phyloP scores from a whole-genome alignment of 2,329 filamentous ascomycete species.

The Exophiala aquamarina region DNA sequence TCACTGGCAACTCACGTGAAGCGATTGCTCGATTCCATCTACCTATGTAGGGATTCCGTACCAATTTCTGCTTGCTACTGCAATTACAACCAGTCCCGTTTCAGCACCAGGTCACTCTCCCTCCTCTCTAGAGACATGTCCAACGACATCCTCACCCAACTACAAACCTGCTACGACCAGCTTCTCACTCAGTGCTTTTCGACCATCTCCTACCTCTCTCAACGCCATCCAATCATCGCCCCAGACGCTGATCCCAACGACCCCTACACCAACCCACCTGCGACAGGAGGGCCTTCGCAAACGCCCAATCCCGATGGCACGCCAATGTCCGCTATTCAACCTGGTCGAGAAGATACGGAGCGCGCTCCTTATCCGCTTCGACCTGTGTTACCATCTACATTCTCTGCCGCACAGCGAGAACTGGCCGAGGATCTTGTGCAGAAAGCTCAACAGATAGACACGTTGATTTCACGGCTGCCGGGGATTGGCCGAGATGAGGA shows the following conservation, averaged over 20 bases:
- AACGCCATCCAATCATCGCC: conserved; percentile 45
- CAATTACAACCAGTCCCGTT: not conserved
- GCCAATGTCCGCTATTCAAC: conserved; percentile 18
- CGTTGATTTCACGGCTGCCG: conserved; percentile 46
- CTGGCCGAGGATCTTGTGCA: conserved; percentile 50
- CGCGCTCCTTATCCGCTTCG: conserved; percentile 36
- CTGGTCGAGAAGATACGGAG: conserved; percentile 26
- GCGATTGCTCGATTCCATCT: too few relatives aligned
- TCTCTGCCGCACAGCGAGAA: conserved; percentile 46
- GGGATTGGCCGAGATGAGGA: conserved; percentile 46
- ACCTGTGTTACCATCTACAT: conserved; percentile 43
- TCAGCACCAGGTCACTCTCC: too few relatives aligned
- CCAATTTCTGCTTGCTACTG: not conserved
- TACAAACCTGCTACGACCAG: conserved; percentile 53
- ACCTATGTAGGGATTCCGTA: too few relatives aligned
- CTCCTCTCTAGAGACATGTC: conserved; percentile 24
- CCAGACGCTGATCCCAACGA: conserved; percentile 34
- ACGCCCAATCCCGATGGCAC: conserved; percentile 34
- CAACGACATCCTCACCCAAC: conserved; percentile 49
- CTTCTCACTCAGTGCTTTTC: conserved; percentile 54
- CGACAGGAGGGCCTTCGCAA: conserved; percentile 23
- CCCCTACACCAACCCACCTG: conserved; percentile 36
- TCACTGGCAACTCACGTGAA: too few relatives aligned
- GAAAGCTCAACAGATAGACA: conserved; percentile 53
- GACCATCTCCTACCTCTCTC: conserved; percentile 48